Base-by-base conservation (phyloP, 2,329 filamentous ascomycete genomes). In the Arthroderma sp. region DNA sequence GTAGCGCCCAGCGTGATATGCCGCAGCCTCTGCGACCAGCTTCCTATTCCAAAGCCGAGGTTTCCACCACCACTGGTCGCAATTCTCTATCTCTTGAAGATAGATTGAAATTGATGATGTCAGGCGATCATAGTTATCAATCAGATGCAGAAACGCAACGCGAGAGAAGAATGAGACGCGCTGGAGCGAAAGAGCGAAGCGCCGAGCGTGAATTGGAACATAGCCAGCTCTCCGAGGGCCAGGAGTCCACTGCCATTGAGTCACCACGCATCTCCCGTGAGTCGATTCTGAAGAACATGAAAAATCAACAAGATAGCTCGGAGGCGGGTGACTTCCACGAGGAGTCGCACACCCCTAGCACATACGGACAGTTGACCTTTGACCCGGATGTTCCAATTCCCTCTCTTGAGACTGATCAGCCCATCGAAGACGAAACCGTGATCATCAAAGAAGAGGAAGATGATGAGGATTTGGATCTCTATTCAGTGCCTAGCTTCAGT, bases 361-460 rank as follows among this genome's bases (percentile, higher is more conserved):
- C 79, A 81, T 11, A 77, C 53, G 25, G 51, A 37, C 38, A 52
- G n/a, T 56, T 81, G 53, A 74, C 82, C 33, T 79, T 89, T 59
- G 90, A 97, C 68, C 91, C 91, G 5, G 91, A 97, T 69, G 81
- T 93, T 41, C 88, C 91, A 0, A 88, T 96, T 63, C 91, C 88
- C 19, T 94, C 88, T 37, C 85, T 89, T 13, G 91, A 96, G 71
- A 83, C 83, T 62, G 80, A 82, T 37, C 69, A 77, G 11, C 71
- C 76, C 47, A 72, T 76, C 25, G 73, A 79, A 23, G 77, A 79
- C 43, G 78, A 76, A 25, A 84, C 83, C 59, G 78, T 86, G 56
- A 78, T 86, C 52, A 83, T 91, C 66, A 88, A 86, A 64, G 77
- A 83, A 41, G 79, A 84, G 54, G 71, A 72, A 2, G 77, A 80